Base-by-base conservation (phyloP, 108 stramenopile genomes). In the Nitzschia sp. region DNA sequence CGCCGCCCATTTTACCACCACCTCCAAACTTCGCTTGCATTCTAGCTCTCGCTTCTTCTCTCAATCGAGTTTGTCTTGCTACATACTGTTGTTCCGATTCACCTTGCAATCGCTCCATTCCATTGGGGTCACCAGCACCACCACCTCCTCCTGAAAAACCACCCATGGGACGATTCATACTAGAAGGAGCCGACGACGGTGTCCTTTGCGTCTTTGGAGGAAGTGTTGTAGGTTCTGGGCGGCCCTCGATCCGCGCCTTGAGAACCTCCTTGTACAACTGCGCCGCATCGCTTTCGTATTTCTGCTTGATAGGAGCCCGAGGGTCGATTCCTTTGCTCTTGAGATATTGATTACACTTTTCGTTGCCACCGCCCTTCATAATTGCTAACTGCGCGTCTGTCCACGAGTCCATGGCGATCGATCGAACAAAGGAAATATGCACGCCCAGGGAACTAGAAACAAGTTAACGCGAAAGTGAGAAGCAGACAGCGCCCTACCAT, bases 391-490 rank as follows among this genome's bases (percentile, higher is more conserved):
- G 95, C 23, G 78, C 59, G 0, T 81, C 78, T 25, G 92, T 88
- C 98, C 98, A 99, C 18, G 95, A 94, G 81, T 99, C 98, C 96
- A 99, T 97, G 68, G 95, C 96, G 58, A 97, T 95, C 46, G 94
- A 95, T 18, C 97, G 88, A 19, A 99, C 97, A 72, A 98, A 98
- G 36, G 95, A 94, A 71, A 96, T 95, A 82, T 97, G 98, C 21
- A 98, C 95, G 45, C 97, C 98, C 49, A 99, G 79, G 6, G 93
- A 94, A 3, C 92, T 90, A 19, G 64, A 33, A 27, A 17, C 24
- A 4, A 42, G 38, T 42, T 9, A 6, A 42, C 45, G 23, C 3
- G 26, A 51, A 17, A 51, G 49, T 51, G 49, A 17, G 21, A 51
- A 17, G n/a, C 38, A 42, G n/a, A n/a, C n/a, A n/a, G n/a, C n/a